A percentile compares a stretch with the other conserved stretches of the same genome.
Conservation (phyloP, 768 basidiomycete species). For the Amanita inopinata region DNA sequence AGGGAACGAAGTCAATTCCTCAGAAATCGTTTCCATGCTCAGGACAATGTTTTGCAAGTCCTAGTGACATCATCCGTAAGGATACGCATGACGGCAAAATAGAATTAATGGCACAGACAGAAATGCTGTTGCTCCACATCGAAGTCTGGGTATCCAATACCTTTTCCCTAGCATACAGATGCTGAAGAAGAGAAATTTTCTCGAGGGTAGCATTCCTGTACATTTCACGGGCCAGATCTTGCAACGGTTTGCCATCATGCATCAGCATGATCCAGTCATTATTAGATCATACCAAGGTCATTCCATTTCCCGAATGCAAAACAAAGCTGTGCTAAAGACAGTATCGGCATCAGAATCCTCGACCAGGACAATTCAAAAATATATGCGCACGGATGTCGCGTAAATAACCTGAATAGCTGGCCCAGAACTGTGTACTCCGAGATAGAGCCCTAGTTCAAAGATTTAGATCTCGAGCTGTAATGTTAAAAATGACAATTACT, state of each 20-base stretch:
- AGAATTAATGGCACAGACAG: constrained; percentile 13
- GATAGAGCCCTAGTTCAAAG: constrained; percentile 47
- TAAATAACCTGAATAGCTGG: constrained; percentile 77
- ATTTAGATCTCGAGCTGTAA: not conserved
- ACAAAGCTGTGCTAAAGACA: constrained; percentile 56
- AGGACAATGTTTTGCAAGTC: constrained; percentile 18
- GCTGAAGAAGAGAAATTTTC: constrained; percentile 38
- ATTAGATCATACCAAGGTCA: constrained; percentile 47
- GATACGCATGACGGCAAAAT: constrained; percentile 9
- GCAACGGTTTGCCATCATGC: constrained; percentile 8
- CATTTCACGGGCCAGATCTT: constrained; percentile 55
- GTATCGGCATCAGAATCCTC: constrained; percentile 11
- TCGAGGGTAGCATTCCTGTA: constrained; percentile 59
- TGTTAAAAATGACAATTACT: constrained; percentile 17
- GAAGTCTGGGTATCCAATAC: constrained; percentile 17
- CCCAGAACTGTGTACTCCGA: constrained; percentile 77
- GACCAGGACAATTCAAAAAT: not conserved
- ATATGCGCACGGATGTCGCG: constrained; percentile 60
- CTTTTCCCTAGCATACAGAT: constrained; percentile 37
- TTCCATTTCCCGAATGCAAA: constrained; percentile 65
- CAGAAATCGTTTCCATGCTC: constrained; percentile 9
- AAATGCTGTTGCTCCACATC: constrained; percentile 20
- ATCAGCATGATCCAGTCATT: not conserved
- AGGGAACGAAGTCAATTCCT: constrained; percentile 10
- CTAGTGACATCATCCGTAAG: constrained; percentile 14